Base-by-base conservation (phyloP, 2,329 filamentous ascomycete genomes). In the Graphilbum fragrans region DNA sequence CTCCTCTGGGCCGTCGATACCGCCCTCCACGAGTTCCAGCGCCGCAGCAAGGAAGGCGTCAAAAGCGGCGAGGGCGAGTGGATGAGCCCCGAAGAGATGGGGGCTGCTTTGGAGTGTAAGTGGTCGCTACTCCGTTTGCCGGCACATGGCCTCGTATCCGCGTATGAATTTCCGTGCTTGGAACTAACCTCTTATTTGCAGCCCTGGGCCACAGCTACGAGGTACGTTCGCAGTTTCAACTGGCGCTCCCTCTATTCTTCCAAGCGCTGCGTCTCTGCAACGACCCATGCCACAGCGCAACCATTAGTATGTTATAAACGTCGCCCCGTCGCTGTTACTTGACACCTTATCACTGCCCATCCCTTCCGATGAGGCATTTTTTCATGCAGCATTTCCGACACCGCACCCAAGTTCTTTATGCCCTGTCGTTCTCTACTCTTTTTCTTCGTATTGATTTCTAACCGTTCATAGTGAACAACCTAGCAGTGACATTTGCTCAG, bases 231-330 rank as follows among this genome's bases (percentile, higher is more conserved):
- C 77, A 84, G 51, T 81, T 86, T 54, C 84, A 90, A 50, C 77
- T 95, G 2, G 82, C 88, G 6, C 74, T 88, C 19, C 87, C 88
- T 4, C 69, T 95, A 23, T 94, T 88, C 57, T 76, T 95, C 52
- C 86, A 93, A 54, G 86, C 88, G 6, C 67, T 94, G 27, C 72
- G 79, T 17, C 62, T 92, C 36, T 80, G 56, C 70, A 76, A 61
- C 19, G 63, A 64, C 21, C 71, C 68, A 23, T 95, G 88, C 57
- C 87, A 94, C 57, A 78, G 82, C 39, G 82, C 86, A 22, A 70
- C 88, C 14, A 67, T 95, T 55, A 93, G 71, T 82, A 68, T 55
- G 71, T 68, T 25, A 14, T 41, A 21, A 20, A 8, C 18, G 18
- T 11, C 39, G 14, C 19, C 19, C 34, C 22, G 18, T 17, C n/a